These are phyloP conservation scores for Mortierella sp. DNA, from an alignment of 371 early-diverging fungal genomes.

Conservation along the genomic window DNA sequence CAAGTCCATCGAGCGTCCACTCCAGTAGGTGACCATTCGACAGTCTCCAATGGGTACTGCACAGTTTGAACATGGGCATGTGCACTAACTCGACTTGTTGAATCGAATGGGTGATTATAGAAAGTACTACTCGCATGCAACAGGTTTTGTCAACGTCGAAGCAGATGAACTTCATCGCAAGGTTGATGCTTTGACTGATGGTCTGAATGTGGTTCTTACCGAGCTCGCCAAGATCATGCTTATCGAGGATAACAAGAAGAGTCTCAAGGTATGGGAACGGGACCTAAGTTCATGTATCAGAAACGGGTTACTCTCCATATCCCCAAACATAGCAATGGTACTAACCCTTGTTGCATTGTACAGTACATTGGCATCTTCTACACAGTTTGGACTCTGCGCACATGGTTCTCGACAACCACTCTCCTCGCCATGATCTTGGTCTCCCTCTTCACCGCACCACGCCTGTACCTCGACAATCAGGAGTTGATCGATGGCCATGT, in stretches of 20 bases:
- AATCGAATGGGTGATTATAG: background rate
- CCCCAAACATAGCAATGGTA: too few relatives aligned
- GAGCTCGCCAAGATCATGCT: constrained; percentile 62
- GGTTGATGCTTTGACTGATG: constrained; percentile 55
- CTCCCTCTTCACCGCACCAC: constrained; percentile 59
- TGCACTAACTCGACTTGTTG: too few relatives aligned
- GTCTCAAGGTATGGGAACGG: constrained; percentile 21
- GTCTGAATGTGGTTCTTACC: constrained; percentile 57
- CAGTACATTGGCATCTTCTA: constrained; percentile 60
- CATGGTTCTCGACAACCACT: constrained; percentile 64
- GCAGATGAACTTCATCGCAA: constrained; percentile 49
- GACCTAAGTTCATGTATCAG: too few relatives aligned
- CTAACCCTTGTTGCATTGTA: background rate
- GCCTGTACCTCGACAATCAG: constrained; percentile 64
- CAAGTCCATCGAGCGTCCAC: constrained; percentile 57
- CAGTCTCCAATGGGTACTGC: too few relatives aligned
- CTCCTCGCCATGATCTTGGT: constrained; percentile 58
- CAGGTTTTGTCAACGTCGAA: constrained; percentile 35
- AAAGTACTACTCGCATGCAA: constrained; percentile 31
- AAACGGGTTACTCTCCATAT: too few relatives aligned
- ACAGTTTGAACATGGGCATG: too few relatives aligned
- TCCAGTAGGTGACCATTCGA: constrained; percentile 27
- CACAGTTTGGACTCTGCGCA: constrained; percentile 65
- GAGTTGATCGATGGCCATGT: constrained; percentile 57
- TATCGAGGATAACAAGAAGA: constrained; percentile 64